Evolutionary conservation across 2,329 filamentous ascomycete species (phyloP), one percentile per base, ranked within the genome.

Genomic region (Penicillium italicum): DNA sequence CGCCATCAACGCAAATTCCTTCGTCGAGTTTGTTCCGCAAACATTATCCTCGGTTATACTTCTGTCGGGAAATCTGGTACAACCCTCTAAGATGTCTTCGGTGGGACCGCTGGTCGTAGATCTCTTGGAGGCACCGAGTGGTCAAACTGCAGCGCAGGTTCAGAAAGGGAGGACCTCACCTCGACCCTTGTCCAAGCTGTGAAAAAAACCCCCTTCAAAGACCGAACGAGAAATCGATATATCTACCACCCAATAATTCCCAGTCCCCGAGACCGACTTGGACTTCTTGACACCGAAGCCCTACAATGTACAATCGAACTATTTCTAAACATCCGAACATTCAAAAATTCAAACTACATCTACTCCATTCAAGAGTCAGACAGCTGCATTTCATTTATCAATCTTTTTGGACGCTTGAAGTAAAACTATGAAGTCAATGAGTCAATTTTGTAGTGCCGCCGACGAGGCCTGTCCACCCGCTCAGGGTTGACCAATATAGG

Each of bases 41-140:
- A 34, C 44, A 12, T 45, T 47, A 14, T 50, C 46, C 10, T 55
- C 53, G 6, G 53, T 55, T 10, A 45, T 55, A 33, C 18, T 55
- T 9, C 20, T 55, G 6, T 43, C 38, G 3, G 20, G 9, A 14
- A 26, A 40, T 18, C 26, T 22, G 6, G 18, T 14, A 31, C 40
- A 26, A 8, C 7, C 9, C 10, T 51, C 41, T 1, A 34, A 34
- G 20, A 14, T 45, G 4, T 40, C 49, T 22, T 16, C 45, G 47
- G 53, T 51, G 40, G 53, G 53, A 34, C 31, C 47, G 9, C n/a
- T 40, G 14, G 47, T 55, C 5, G 24, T 55, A 34, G 41, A 51
- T 51, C 40, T 55, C 20, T 12, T 55, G 11, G 33, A 34, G 20
- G 22, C 28, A 22, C 40, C 31, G 9, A 37, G 46, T 22, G 38